These are phyloP conservation scores for Penicillium dipodomyicola DNA, from an alignment of 495 filamentous ascomycete species.

Conservation along the genomic window DNA sequence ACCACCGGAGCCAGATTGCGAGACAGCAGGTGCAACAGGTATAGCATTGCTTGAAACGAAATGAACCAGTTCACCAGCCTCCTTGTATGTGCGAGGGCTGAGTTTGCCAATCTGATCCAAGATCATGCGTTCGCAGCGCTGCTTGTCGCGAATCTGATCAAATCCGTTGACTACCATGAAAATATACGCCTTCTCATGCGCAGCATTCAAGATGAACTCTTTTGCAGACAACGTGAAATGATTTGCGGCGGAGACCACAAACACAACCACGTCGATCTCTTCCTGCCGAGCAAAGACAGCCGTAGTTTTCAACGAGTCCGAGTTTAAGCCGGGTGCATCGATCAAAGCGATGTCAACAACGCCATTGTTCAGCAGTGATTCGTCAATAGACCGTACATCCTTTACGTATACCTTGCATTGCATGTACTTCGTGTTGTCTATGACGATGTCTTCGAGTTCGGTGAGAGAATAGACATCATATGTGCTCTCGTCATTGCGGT, in stretches of 20 bases:
- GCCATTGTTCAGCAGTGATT: slow-evolving; percentile 94
- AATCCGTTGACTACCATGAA: slow-evolving; percentile 99
- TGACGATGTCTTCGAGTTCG: slow-evolving; percentile 83
- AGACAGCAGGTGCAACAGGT: slow-evolving; percentile 57
- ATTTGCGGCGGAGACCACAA: slow-evolving; percentile 95
- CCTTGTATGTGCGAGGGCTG: slow-evolving; percentile 89
- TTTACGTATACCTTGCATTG: slow-evolving; percentile 97
- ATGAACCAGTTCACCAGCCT: slow-evolving; percentile 88
- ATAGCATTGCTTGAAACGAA: slow-evolving; percentile 97
- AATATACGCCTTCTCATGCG: slow-evolving; percentile 95
- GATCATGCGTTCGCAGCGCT: slow-evolving; percentile 83
- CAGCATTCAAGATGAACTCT: slow-evolving; percentile 94
- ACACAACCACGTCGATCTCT: slow-evolving; percentile 98
- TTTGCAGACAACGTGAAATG: slow-evolving; percentile 96
- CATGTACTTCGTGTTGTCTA: slow-evolving; percentile 79
- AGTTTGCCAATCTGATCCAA: slow-evolving; percentile 80
- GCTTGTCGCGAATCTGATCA: slow-evolving; percentile 89
- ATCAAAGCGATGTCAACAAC: slow-evolving; percentile 98
- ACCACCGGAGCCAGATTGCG: slow-evolving; percentile 50
- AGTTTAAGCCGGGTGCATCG: slow-evolving; percentile 93
- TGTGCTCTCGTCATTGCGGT: slow-evolving; percentile 87
- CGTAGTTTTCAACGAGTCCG: slow-evolving; percentile 93
- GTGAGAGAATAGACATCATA: slow-evolving; percentile 79
- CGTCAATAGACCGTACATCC: slow-evolving; percentile 85
- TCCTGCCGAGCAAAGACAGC: slow-evolving; percentile 96